phyloP scores from a whole-genome alignment of 2,329 filamentous ascomycete species.

The Talaromyces sp. region DNA sequence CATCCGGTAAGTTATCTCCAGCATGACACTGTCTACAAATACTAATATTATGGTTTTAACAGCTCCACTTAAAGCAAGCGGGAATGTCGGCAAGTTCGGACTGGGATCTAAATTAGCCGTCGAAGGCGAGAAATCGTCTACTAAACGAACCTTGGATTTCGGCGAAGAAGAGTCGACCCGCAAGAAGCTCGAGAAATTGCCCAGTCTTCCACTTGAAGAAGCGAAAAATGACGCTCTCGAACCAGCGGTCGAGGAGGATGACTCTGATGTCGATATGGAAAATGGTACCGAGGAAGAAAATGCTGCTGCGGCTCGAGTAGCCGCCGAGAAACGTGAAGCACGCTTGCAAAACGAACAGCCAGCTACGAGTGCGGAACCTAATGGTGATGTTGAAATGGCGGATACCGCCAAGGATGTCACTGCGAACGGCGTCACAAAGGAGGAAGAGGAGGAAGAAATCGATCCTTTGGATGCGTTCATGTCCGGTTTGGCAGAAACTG shows the following conservation, averaged over 20 bases:
- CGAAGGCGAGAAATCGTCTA: slow-evolving; percentile 61
- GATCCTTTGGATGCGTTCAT: slow-evolving; percentile 98
- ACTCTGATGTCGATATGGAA: slow-evolving; percentile 67
- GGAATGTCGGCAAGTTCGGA: slow-evolving; percentile 78
- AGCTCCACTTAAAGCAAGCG: slow-evolving; percentile 59
- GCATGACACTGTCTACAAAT: not conserved
- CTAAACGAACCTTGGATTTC: slow-evolving; percentile 73
- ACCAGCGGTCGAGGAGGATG: slow-evolving; percentile 51
- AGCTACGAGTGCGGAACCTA: slow-evolving; percentile 21
- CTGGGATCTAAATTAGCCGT: slow-evolving; percentile 62
- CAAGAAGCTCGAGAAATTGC: slow-evolving; percentile 86
- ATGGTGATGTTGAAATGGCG: slow-evolving; percentile 26
- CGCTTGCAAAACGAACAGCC: slow-evolving; percentile 45
- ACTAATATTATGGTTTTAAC: slow-evolving; percentile 27
- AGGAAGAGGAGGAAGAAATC: slow-evolving; percentile 57
- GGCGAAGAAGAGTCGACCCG: slow-evolving; percentile 83
- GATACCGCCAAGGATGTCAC: slow-evolving; percentile 32
- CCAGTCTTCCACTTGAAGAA: slow-evolving; percentile 64
- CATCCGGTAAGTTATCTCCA: slow-evolving; percentile 31
- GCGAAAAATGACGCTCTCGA: slow-evolving; percentile 48
- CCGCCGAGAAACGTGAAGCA: slow-evolving; percentile 77
- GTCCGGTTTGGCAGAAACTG: slow-evolving; percentile 59
- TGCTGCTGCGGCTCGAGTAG: slow-evolving; percentile 75
- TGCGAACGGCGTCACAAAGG: slow-evolving; percentile 29
- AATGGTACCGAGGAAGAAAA: slow-evolving; percentile 84